Percentiles rank a stretch among this genome's conserved stretches.
Conservation (phyloP, 2,329 filamentous ascomycete species). For the Aspergillus sp. region DNA sequence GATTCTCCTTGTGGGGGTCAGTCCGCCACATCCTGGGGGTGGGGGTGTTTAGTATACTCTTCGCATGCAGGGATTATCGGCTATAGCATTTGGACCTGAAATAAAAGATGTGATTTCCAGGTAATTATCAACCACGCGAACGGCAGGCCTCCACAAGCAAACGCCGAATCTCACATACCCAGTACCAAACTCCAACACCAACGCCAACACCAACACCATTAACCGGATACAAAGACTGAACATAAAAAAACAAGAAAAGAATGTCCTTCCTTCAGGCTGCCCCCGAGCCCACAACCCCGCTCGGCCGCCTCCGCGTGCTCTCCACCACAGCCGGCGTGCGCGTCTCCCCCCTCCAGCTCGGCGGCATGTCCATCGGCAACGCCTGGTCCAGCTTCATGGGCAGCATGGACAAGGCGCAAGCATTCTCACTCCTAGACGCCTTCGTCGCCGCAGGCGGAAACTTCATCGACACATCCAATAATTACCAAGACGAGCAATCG, state of each 20-base stretch:
- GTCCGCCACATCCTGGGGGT: no score
- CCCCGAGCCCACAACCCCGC: slow-evolving; percentile 54
- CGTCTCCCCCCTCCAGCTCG: slow-evolving; percentile 59
- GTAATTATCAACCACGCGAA: no score
- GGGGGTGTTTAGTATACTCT: no score
- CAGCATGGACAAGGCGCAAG: slow-evolving; percentile 61
- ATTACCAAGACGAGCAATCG: slow-evolving; percentile 65
- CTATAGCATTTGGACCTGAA: no score
- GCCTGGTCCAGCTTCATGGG: slow-evolving; percentile 58
- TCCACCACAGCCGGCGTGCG: slow-evolving; percentile 64
- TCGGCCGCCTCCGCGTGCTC: slow-evolving; percentile 66
- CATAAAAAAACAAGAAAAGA: background rate
- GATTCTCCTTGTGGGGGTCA: no score
- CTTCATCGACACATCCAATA: slow-evolving; percentile 71
- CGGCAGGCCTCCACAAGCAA: no score
- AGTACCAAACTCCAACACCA: no score
- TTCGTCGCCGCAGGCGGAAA: slow-evolving; percentile 68
- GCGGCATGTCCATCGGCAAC: slow-evolving; percentile 39
- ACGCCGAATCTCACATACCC: no score
- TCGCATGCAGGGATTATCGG: no score
- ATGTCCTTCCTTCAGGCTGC: background rate
- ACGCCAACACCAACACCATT: no score
- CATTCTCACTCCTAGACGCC: slow-evolving; percentile 66
- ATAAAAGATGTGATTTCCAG: no score
- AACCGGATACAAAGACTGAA: no score